Percentiles rank a stretch among this genome's conserved stretches.
These are phyloP conservation scores for Chamaecyparis obtusa DNA, from an alignment of 75 land plant species.

Conservation along the genomic window DNA sequence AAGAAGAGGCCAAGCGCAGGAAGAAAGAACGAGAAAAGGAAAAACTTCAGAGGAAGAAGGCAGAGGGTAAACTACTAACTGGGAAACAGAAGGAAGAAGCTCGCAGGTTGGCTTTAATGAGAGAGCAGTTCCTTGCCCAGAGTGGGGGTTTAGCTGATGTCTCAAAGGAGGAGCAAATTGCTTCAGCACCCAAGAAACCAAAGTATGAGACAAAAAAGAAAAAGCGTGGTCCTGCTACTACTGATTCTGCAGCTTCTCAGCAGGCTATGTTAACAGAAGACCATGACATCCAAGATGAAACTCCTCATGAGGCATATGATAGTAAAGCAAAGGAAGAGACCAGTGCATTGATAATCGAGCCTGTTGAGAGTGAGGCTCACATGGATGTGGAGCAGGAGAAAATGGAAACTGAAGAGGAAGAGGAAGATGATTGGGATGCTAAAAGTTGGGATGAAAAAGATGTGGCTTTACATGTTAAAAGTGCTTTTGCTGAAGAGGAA, in stretches of 20 bases:
- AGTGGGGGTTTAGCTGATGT: conserved; percentile 22
- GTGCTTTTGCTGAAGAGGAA: conserved; percentile 92
- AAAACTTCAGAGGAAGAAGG: conserved; percentile 76
- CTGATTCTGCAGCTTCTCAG: conserved; percentile 36
- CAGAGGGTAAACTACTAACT: conserved; percentile 84
- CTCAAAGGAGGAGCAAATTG: conserved; percentile 22
- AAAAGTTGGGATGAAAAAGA: conserved; percentile 91
- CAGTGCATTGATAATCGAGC: conserved; percentile 16
- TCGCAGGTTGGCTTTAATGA: conserved; percentile 65
- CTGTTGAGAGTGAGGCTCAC: conserved; percentile 16
- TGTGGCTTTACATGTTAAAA: conserved; percentile 57
- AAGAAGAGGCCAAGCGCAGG: conserved; percentile 77
- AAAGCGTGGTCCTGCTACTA: conserved; percentile 30
- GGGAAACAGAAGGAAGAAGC: conserved; percentile 89
- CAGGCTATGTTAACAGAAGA: conserved; percentile 13
- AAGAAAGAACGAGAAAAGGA: conserved; percentile 93
- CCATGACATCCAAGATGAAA: conserved; percentile 21
- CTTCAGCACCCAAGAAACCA: conserved; percentile 58
- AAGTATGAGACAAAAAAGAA: conserved; percentile 70
- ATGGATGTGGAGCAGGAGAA: conserved; percentile 27
- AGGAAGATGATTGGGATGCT: conserved; percentile 97
- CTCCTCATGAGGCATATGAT: conserved; percentile 18
- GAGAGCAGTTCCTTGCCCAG: conserved; percentile 75
- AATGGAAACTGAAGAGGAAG: conserved; percentile 46
- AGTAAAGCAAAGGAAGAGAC: conserved; percentile 23